These are phyloP conservation scores for Trypanosoma grayi DNA, from an alignment of 208 protist species.

Conservation along the genomic window DNA sequence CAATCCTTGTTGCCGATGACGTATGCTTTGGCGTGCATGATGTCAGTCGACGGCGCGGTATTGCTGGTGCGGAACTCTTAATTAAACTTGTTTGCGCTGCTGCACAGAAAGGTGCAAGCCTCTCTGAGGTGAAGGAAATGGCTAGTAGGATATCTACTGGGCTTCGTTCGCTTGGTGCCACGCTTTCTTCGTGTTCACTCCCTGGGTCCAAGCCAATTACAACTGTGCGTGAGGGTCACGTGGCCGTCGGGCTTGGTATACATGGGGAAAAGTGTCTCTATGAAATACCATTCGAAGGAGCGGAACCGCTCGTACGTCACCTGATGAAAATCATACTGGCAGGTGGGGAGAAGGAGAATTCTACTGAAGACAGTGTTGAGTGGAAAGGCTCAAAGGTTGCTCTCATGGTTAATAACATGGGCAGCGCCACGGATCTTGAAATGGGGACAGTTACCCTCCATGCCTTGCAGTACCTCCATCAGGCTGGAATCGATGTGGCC, in stretches of 20 bases:
- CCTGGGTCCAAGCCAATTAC: constrained; percentile 53
- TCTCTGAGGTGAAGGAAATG: constrained; percentile 51
- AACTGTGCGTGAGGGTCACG: constrained; percentile 31
- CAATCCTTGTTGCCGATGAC: constrained; percentile 84
- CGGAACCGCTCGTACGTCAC: constrained; percentile 25
- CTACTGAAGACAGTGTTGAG: not conserved
- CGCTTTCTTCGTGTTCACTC: constrained; percentile 66
- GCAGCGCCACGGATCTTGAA: constrained; percentile 75
- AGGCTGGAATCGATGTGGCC: constrained; percentile 32
- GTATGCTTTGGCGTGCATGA: constrained; percentile 52
- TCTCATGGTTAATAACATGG: constrained; percentile 90
- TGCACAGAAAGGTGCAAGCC: constrained; percentile 41
- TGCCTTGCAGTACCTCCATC: constrained; percentile 32
- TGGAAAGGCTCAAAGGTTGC: constrained; percentile 27
- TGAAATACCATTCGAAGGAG: constrained; percentile 33
- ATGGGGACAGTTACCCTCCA: constrained; percentile 43
- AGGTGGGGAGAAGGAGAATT: constrained; percentile 4
- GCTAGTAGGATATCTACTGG: constrained; percentile 37
- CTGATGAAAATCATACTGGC: constrained; percentile 37
- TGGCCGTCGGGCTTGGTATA: constrained; percentile 90
- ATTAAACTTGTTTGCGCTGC: constrained; percentile 84
- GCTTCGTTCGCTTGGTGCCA: constrained; percentile 72
- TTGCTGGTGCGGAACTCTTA: constrained; percentile 85
- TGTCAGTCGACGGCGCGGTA: constrained; percentile 47
- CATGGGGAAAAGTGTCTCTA: constrained; percentile 81